Evolutionary conservation across 495 filamentous ascomycete species (phyloP), one percentile per base, ranked within the genome.

Genomic region (Glonium stellatum): DNA sequence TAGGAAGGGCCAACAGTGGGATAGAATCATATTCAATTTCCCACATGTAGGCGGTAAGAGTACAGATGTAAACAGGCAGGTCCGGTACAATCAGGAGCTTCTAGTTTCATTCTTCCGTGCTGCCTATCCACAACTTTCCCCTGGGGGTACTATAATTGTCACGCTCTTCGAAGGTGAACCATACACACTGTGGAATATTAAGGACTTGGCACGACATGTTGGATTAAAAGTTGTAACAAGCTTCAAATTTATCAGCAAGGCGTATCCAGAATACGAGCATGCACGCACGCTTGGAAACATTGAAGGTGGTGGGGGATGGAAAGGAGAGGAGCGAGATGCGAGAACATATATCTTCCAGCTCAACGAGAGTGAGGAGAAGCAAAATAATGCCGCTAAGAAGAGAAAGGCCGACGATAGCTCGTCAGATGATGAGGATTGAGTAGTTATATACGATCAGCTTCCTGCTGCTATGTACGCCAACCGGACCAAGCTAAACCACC

Each of bases 181-280:
- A 0, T 98, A 98, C 71, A 90, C 88, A 9, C 78, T 96, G 11
- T 98, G 93, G 93, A 95, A 97, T 72, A 82, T 97, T 35, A 82
- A 84, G 19, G 90, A 95, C 71, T 75, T 98, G 19, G 93, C 84
- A 4, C 77, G 90, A 4, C 88, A 95, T 73, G 78, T 79, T 8
- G 91, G 89, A 21, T 75, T 97, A 51, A 78, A 79, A 51, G 88
- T 95, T 54, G 78, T 84, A 55, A 77, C 83, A 56, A 95, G 89
- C 71, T 95, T 92, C 69, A 76, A 70, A 58, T 97, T 97, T 67
- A 80, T 84, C 27, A 83, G 85, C 50, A 74, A 68, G 44, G 84
- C 79, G 13, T 98, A 96, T 74, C 85, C 86, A 44, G 90, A 86
- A 0, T 98, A 98, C 69, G 83, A 77, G 60, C 93, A 98, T 78